Base-by-base conservation (phyloP, 805 yeast genomes). In the Saturnispora kantuleensis region DNA sequence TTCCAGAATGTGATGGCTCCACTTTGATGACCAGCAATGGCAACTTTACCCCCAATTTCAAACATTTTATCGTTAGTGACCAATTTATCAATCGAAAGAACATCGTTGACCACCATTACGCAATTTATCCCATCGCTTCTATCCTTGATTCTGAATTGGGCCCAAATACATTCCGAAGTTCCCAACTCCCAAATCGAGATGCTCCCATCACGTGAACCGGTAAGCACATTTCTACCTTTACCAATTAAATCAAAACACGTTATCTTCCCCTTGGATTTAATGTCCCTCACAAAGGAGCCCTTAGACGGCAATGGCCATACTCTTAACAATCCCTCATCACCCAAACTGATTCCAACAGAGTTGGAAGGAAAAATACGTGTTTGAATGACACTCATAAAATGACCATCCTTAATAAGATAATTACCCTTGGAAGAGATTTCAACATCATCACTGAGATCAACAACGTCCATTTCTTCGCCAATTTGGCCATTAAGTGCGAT, bases 121-220 rank as follows among this genome's bases (percentile, higher is more conserved):
- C 29, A 34, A 5, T 29, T 13, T 7, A 46, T 57, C 0, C 66
- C 67, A 51, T 71, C 76, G 3, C 47, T 45, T 2, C 60, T 38
- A 15, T 63, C 60, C 31, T 60, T 64, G 9, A 53, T 56, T 33
- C 74, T 64, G 7, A 53, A 49, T 42, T 76, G 67, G 32, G 65
- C 59, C 52, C 69, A 62, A 4, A 81, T 55, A 8, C 61, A 53
- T 15, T 54, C 43, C 1, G 81, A 86, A 1, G 71, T 54, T 0
- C 84, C 80, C 57, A 86, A 75, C 52, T 83, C 90, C 89, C 88
- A 84, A 32, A 85, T 55, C 36, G 63, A 67, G 1, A 81, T 65
- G 0, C 73, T 55, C 1, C 85, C 85, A 56, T 77, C 84, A 4
- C 50, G 42, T 6, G 77, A 70, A 10, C 78, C 64, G 6, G 81